Evolutionary conservation across 805 yeast genomes (phyloP).

Genomic region (Wickerhamomyces tratensis): DNA sequence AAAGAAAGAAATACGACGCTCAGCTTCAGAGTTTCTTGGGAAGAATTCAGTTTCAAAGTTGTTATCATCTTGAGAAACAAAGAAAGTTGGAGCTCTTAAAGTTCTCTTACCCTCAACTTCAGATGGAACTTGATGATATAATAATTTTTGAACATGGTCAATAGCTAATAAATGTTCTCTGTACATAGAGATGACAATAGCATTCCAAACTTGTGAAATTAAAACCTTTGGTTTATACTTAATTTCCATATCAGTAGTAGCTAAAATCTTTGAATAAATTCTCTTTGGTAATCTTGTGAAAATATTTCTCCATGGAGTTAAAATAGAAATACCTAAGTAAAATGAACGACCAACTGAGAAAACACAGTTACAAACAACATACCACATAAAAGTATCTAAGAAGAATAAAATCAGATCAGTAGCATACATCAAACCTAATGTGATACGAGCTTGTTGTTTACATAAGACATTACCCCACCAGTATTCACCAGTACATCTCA

Average conservation of each 20-base stretch:
- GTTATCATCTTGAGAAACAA: conserved; percentile 92
- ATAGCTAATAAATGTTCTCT: conserved; percentile 97
- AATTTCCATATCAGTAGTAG: conserved; percentile 71
- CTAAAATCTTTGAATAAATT: conserved; percentile 58
- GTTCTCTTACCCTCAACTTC: conserved; percentile 98
- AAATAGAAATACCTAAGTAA: conserved; percentile 68
- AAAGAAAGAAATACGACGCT: conserved; percentile 98
- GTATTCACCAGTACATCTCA: conserved; percentile 54
- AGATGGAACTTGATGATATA: conserved; percentile 97
- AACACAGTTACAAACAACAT: conserved; percentile 67
- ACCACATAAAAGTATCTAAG: conserved; percentile 80
- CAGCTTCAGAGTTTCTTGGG: conserved; percentile 97
- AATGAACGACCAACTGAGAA: conserved; percentile 66
- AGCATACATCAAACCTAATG: conserved; percentile 40
- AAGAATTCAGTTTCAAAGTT: conserved; percentile 91
- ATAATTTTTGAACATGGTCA: conserved; percentile 95
- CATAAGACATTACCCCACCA: conserved; percentile 47
- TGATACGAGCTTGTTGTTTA: conserved; percentile 42
- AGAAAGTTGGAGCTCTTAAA: conserved; percentile 97
- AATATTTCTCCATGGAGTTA: conserved; percentile 86
- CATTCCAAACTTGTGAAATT: conserved; percentile 98
- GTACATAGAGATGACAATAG: conserved; percentile 98
- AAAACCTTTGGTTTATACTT: conserved; percentile 97
- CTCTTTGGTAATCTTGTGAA: conserved; percentile 71
- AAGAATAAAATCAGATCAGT: conserved; percentile 66